Base-by-base conservation (phyloP, 257 asterid genomes). In the Solanum stenotomum region DNA sequence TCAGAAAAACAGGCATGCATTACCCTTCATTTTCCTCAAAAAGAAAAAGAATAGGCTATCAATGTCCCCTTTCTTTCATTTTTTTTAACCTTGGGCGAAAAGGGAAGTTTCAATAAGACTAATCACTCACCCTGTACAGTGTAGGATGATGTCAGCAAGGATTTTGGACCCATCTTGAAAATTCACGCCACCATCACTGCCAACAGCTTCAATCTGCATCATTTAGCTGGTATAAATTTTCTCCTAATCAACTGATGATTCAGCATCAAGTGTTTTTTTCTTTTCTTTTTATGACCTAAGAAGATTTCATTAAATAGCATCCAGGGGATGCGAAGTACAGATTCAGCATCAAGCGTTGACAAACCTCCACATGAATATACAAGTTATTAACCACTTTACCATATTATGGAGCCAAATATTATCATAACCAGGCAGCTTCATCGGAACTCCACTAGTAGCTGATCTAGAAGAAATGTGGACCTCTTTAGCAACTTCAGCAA, bases 111-210 rank as follows among this genome's bases (percentile, higher is more conserved):
- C 81, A 71, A 31, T 8, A 52, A 29, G 65, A 46, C 29, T 42
- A 79, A 86, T 61, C 27, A 89, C 95, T 37, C 89, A 97, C 99
- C 99, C 99, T 0, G 99, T 97, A 93, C 99, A 97, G 88, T 97
- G 96, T 89, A 97, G 92, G 90, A 97, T 97, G 83, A 92, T 90
- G 85, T 95, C 93, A 25, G 98, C 98, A 35, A 67, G 34, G 88
- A 91, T 90, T 88, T 87, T 75, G 34, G 38, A 84, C 83, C 98
- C 98, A 77, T 97, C 98, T 71, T 82, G 88, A 87, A 96, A 97
- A 90, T 88, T 91, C 87, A 97, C 96, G 1, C 92, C 88, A 87
- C 98, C 96, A 91, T 96, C 98, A 71, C 81, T 83, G 29, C 88
- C 89, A 68, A 90, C 98, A 40, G 89, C 85, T 63, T 88, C 87